Percentiles rank a stretch among this genome's conserved stretches.
Evolutionary conservation across 2,329 filamentous ascomycete genomes (phyloP).

Genomic region (Clonostachys sp.): DNA sequence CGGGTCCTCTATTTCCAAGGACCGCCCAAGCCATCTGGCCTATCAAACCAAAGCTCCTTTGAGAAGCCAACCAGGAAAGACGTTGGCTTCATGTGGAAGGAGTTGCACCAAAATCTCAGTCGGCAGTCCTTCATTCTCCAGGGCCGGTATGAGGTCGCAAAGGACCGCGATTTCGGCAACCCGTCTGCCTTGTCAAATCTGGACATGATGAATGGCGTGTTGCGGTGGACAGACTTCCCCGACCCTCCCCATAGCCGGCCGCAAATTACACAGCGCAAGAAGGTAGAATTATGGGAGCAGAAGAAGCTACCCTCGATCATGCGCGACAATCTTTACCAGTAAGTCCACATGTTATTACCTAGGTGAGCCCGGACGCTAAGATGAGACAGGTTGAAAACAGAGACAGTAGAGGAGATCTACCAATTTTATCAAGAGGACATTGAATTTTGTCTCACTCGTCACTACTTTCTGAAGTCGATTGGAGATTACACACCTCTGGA

Average conservation of each 20-base stretch:
- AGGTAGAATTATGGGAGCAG: constrained; percentile 51
- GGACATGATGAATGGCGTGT: constrained; percentile 36
- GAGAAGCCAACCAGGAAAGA: constrained; percentile 32
- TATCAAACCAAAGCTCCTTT: constrained; percentile 33
- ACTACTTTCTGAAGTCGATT: constrained; percentile 33
- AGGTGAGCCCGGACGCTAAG: background rate
- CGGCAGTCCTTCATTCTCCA: constrained; percentile 55
- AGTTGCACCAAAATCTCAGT: constrained; percentile 47
- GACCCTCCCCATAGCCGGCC: constrained; percentile 47
- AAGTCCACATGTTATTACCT: constrained; percentile 8
- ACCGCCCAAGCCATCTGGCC: constrained; percentile 35
- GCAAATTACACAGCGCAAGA: constrained; percentile 45
- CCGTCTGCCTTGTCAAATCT: constrained; percentile 25
- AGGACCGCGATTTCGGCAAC: constrained; percentile 7
- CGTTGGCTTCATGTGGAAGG: constrained; percentile 38
- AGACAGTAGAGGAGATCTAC: constrained; percentile 48
- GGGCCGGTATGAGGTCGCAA: constrained; percentile 50
- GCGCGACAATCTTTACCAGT: constrained; percentile 49
- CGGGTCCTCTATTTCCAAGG: constrained; percentile 52
- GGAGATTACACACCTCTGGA: constrained; percentile 24
- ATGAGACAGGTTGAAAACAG: constrained; percentile 40
- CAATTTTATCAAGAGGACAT: constrained; percentile 48
- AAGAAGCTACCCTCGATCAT: constrained; percentile 41
- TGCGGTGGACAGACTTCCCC: constrained; percentile 57
- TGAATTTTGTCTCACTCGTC: constrained; percentile 47